These are phyloP conservation scores for Xylaria sp. DNA, from an alignment of 2,329 filamentous ascomycete species.

Conservation along the genomic window DNA sequence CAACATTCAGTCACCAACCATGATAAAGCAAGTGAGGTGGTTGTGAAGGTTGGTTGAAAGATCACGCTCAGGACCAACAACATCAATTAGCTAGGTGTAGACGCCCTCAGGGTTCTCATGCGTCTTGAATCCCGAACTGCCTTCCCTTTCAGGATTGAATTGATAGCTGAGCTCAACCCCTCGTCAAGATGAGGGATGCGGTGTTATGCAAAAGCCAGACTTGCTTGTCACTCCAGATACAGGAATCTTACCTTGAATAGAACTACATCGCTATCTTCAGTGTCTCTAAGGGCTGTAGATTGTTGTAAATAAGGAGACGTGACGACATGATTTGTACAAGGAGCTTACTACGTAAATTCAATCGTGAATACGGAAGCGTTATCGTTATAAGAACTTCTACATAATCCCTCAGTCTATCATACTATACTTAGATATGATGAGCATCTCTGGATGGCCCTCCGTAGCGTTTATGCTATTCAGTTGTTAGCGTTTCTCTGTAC, in stretches of 20 bases:
- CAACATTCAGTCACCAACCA: constrained; percentile 11
- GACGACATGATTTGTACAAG: too few species aligned
- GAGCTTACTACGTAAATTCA: background rate
- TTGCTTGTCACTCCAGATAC: background rate
- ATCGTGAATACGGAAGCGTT: background rate
- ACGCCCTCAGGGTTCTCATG: constrained; percentile 3
- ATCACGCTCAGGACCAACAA: background rate
- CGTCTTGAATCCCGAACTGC: constrained; percentile 1
- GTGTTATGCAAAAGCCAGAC: constrained; percentile 10
- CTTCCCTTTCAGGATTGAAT: constrained; percentile 20
- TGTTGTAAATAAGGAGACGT: background rate
- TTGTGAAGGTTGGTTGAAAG: background rate
- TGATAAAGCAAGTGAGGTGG: constrained; percentile 9
- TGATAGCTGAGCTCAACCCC: background rate
- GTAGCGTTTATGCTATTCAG: background rate
- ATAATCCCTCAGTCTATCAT: too few species aligned
- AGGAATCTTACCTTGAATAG: background rate
- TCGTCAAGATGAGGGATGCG: background rate
- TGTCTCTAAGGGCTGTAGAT: background rate
- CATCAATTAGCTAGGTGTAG: background rate
- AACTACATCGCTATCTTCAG: constrained; percentile 4
- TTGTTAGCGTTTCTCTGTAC: background rate
- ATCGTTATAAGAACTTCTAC: background rate
- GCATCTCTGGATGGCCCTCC: background rate
- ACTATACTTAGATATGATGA: background rate